Base-by-base conservation (phyloP, 495 filamentous ascomycete species). In the Usnea hakonensis region DNA sequence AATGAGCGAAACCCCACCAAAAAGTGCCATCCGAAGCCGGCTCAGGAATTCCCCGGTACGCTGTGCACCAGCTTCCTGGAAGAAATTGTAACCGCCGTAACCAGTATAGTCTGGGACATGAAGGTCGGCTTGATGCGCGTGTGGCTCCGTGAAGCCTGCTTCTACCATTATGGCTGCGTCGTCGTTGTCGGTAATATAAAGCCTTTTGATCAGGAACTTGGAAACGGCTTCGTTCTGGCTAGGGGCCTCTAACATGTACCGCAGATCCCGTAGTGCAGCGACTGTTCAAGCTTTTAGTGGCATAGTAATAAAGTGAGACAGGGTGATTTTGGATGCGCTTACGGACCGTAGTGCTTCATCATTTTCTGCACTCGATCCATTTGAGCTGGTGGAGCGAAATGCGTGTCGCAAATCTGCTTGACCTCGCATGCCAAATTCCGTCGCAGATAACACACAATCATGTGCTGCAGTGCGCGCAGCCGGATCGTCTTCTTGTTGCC, bases 11-110 rank as follows among this genome's bases (percentile, higher is more conserved):
- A n/a, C 38, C 9, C 41, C 41, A 46, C 57, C 57, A 23, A 60
- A 60, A 7, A 60, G 41, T 9, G 57, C 57, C 57, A 60, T 60
- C 17, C 26, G 23, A 17, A 35, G 17, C 11, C 55, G 21, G 21
- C 17, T 23, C 1, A 26, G 0, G n/a, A 26, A 50, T 50, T 50
- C 46, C n/a, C 30, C 30, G n/a, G 14, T 14, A 23, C 1, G 1
- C n/a, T 50, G 17, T 28, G n/a, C n/a, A n/a, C n/a, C n/a, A n/a
- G n/a, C n/a, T n/a, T n/a, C n/a, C n/a, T n/a, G n/a, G n/a, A n/a
- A n/a, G n/a, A n/a, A n/a, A n/a, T 50, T 50, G 11, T 10, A 13
- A 50, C 46, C 46, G 16, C 46, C 46, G n/a, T 50, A 8, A 50
- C 46, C 46, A 14, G 46, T 50, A 14, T 50, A 50, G 11, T 23